Percentiles rank a stretch among this genome's conserved stretches.
phyloP scores from a whole-genome alignment of 148 eudicot species.

The Rhododendron kiyosumense region DNA sequence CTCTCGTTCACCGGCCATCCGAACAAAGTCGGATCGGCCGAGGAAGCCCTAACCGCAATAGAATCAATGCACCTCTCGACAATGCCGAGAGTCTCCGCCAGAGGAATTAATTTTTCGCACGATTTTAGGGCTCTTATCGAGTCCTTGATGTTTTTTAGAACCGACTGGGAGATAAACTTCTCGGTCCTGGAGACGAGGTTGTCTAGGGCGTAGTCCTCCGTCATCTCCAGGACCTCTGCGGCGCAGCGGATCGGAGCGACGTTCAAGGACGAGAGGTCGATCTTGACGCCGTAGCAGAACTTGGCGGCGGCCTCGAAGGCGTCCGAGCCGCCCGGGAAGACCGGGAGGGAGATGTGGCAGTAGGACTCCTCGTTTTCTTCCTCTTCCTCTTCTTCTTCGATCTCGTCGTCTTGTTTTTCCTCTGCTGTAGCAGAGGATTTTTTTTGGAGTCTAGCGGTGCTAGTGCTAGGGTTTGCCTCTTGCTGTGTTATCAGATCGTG shows the following conservation, averaged over 20 bases:
- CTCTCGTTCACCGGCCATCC: constrained; percentile 82
- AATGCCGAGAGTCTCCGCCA: constrained; percentile 70
- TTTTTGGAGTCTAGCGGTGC: constrained; percentile 15
- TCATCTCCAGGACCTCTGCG: constrained; percentile 73
- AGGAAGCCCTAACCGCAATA: constrained; percentile 46
- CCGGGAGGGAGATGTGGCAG: constrained; percentile 44
- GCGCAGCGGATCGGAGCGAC: constrained; percentile 87
- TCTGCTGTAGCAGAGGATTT: constrained; percentile 6
- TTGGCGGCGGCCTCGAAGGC: constrained; percentile 86
- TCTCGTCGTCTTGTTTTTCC: constrained; percentile 6
- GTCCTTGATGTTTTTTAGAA: constrained; percentile 45
- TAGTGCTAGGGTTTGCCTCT: constrained; percentile 28
- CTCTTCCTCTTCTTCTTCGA: constrained; percentile 17
- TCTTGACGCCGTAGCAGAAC: constrained; percentile 92
- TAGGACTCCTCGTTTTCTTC: constrained; percentile 16
- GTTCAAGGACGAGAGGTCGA: constrained; percentile 56
- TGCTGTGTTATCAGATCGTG: constrained; percentile 62
- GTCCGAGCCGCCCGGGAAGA: constrained; percentile 80
- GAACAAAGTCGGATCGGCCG: constrained; percentile 65
- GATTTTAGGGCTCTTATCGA: constrained; percentile 59
- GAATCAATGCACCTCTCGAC: constrained; percentile 63
- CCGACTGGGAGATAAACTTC: constrained; percentile 47
- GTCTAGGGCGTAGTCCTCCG: constrained; percentile 74
- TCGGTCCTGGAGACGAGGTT: constrained; percentile 76
- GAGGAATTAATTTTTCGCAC: constrained; percentile 48